phyloP scores from a whole-genome alignment of 495 filamentous ascomycete species.

The Lichenothelia convexa region DNA sequence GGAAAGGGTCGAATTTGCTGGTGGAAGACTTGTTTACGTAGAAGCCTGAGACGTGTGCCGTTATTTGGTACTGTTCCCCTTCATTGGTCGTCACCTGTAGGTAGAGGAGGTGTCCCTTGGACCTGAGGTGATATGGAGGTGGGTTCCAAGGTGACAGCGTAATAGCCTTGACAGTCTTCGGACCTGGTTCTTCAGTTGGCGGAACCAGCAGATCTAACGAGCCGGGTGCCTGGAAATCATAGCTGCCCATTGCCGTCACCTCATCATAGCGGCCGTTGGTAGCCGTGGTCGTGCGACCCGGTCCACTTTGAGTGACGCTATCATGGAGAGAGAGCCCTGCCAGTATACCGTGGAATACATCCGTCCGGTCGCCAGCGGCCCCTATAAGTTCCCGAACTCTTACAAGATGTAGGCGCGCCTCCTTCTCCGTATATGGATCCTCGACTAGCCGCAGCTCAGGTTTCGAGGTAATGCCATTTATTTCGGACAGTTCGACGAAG shows the following conservation, averaged over 20 bases:
- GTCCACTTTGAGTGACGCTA: conserved; percentile 35
- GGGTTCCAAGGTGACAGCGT: conserved; percentile 91
- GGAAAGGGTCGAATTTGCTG: conserved; percentile 79
- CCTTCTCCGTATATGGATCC: conserved; percentile 97
- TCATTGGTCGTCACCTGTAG: conserved; percentile 75
- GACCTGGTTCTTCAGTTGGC: conserved; percentile 38
- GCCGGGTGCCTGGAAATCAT: conserved; percentile 53
- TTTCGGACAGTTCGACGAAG: conserved; percentile 82
- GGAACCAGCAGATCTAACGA: conserved; percentile 56
- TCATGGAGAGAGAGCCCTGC: conserved; percentile 84
- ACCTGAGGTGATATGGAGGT: conserved; percentile 72
- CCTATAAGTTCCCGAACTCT: conserved; percentile 83
- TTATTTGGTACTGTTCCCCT: conserved; percentile 83
- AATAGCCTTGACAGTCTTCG: conserved; percentile 79
- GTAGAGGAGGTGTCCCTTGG: conserved; percentile 88
- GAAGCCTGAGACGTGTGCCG: conserved; percentile 83
- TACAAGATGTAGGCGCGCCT: conserved; percentile 85
- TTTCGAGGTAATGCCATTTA: conserved; percentile 53
- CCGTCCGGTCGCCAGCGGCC: conserved; percentile 70
- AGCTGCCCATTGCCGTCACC: conserved; percentile 31
- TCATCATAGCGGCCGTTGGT: conserved; percentile 23
- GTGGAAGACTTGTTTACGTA: conserved; percentile 88
- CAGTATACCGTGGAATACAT: conserved; percentile 69
- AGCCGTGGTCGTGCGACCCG: not conserved
- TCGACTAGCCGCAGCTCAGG: conserved; percentile 69